phyloP scores from a whole-genome alignment of 2,329 filamentous ascomycete genomes.

The Penicillium aurantiogriseum region DNA sequence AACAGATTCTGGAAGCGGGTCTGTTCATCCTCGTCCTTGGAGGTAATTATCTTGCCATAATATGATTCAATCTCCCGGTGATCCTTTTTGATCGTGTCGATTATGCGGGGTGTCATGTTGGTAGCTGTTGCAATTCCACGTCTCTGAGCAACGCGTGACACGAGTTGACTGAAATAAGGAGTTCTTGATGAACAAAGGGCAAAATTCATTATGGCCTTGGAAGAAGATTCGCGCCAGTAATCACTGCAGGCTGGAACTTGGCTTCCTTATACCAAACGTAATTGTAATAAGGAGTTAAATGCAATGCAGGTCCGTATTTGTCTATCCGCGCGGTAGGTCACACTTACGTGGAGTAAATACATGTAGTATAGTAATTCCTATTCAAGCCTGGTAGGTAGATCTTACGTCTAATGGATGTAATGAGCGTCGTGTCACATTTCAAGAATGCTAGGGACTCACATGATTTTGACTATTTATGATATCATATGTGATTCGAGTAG shows the following conservation, averaged over 20 bases:
- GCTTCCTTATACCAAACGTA: not conserved
- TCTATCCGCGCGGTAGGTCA: not conserved
- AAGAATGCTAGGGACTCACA: not conserved
- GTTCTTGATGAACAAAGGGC: not conserved
- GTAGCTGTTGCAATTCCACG: constrained; percentile 1
- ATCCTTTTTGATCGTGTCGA: constrained; percentile 40
- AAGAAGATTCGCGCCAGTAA: not conserved
- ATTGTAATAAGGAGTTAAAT: not conserved
- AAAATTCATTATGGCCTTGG: not conserved
- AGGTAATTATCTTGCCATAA: constrained; percentile 43
- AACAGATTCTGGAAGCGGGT: constrained; percentile 49
- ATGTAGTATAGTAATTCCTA: not conserved
- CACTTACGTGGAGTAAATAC: not conserved
- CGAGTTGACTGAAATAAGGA: not conserved
- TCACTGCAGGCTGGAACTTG: not conserved
- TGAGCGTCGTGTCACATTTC: not conserved
- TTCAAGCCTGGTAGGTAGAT: not conserved
- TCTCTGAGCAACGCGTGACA: not conserved
- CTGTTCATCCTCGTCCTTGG: constrained; percentile 35
- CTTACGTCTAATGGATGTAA: not conserved
- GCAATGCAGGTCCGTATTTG: not conserved
- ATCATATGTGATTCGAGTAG: not conserved
- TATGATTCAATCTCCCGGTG: constrained; percentile 42
- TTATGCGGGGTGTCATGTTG: constrained; percentile 16
- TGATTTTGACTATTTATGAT: not conserved